Conservation (phyloP, 306 rosid species). For the Begonia peltatifolia region DNA sequence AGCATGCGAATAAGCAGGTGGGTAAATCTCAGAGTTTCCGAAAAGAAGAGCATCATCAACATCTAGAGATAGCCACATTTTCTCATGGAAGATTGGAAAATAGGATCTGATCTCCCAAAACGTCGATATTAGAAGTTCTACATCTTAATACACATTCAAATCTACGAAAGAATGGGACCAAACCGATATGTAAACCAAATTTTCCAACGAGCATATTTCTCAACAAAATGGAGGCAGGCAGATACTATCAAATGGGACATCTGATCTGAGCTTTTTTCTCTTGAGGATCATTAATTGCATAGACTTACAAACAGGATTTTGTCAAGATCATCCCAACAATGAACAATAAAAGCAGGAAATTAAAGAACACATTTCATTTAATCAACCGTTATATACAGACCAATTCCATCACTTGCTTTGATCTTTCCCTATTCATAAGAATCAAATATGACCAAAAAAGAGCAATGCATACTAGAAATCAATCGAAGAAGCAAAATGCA, state of each 20-base stretch:
- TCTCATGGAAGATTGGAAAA: no score
- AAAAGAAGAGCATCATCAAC: no score
- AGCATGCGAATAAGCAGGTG: no score
- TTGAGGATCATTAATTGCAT: not conserved
- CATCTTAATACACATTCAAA: no score
- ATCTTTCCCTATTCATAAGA: slow-evolving; percentile 1
- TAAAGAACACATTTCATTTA: slow-evolving; percentile 2
- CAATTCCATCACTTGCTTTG: slow-evolving; percentile 4
- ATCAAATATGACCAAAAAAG: not conserved
- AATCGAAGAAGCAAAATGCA: not conserved
- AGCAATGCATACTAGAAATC: slow-evolving; percentile 5
- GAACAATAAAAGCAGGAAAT: slow-evolving; percentile 3
- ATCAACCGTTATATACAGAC: slow-evolving; percentile 7
- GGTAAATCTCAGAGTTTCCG: no score
- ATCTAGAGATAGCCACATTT: no score
- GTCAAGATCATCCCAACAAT: not conserved
- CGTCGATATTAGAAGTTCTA: no score
- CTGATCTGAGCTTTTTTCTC: not conserved
- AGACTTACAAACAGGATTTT: slow-evolving; percentile 4
- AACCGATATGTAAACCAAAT: no score
- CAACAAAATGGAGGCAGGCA: slow-evolving; percentile 8
- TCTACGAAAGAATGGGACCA: no score
- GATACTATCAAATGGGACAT: slow-evolving; percentile 6
- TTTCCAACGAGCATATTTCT: not conserved
- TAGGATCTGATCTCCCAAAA: no score